phyloP scores from a whole-genome alignment of 495 filamentous ascomycete species.

The Glonium stellatum region DNA sequence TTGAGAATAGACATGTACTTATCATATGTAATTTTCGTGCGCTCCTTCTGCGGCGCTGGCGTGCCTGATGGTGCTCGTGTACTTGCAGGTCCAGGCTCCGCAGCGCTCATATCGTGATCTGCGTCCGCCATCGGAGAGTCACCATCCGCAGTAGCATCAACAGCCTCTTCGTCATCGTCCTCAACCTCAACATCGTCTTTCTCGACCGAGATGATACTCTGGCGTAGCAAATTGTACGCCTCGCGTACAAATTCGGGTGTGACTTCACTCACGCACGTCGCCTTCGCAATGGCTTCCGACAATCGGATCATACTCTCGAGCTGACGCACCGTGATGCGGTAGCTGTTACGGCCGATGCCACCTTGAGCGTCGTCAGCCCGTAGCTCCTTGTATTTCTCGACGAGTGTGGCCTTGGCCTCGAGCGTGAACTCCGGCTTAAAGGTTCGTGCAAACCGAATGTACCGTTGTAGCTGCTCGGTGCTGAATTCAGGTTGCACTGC shows the following conservation, averaged over 20 bases:
- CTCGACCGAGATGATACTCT: slow-evolving; percentile 95
- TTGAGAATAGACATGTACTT: slow-evolving; percentile 91
- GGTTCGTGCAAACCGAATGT: slow-evolving; percentile 92
- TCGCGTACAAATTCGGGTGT: slow-evolving; percentile 78
- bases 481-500: slow-evolving; percentile 88
- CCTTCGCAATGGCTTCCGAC: slow-evolving; percentile 92
- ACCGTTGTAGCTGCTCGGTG: slow-evolving; percentile 93
- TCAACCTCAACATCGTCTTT: slow-evolving; percentile 97
- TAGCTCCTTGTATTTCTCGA: slow-evolving; percentile 94
- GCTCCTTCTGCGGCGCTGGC: slow-evolving; percentile 44
- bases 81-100: slow-evolving; percentile 5
- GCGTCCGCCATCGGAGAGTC: slow-evolving; percentile 35
- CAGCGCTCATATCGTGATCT: slow-evolving; percentile 27
- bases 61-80: slow-evolving; percentile 31
- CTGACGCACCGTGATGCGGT: slow-evolving; percentile 94
- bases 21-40: slow-evolving; percentile 90
- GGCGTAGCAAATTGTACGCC: slow-evolving; percentile 78
- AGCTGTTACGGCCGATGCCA: slow-evolving; percentile 83
- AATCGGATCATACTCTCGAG: slow-evolving; percentile 92
- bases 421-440: slow-evolving; percentile 89
- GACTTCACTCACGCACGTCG: slow-evolving; percentile 92
- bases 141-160: slow-evolving; percentile 39
- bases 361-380: slow-evolving; percentile 91
- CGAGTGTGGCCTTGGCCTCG: slow-evolving; percentile 76
- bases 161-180: slow-evolving; percentile 62